Percentiles rank a stretch among this genome's conserved stretches.
Conservation (phyloP, 345 rosid genomes). For the Eucalyptus paniculata region DNA sequence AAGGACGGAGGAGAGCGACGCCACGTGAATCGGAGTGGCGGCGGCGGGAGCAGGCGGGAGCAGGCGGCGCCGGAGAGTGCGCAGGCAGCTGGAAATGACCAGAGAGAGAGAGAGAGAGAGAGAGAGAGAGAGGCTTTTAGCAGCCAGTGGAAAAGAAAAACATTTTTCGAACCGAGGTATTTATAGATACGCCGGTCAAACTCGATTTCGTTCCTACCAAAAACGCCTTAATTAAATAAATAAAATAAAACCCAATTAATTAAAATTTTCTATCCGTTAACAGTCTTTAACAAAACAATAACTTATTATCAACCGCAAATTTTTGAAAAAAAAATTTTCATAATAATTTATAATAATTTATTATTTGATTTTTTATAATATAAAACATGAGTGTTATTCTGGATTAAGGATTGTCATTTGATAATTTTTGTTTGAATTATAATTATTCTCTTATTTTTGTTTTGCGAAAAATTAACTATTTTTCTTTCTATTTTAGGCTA, state of each 20-base stretch:
- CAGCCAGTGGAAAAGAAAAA: neutral
- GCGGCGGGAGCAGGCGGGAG: neutral
- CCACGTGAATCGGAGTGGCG: neutral
- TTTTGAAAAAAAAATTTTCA: too few species aligned
- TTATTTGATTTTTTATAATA: too few species aligned
- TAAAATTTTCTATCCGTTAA: neutral
- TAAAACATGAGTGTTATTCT: too few species aligned
- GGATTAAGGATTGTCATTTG: too few species aligned
- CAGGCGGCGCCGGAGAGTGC: neutral
- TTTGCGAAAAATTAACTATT: rapidly evolving
- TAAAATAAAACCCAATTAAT: neutral
- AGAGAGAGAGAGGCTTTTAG: neutral
- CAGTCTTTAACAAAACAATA: too few species aligned
- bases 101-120: neutral
- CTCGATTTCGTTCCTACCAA: neutral
- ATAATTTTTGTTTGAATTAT: too few species aligned
- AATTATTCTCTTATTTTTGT: too few species aligned
- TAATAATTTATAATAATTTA: too few species aligned
- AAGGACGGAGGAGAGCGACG: neutral
- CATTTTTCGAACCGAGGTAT: neutral
- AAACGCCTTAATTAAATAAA: neutral
- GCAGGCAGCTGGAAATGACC: neutral
- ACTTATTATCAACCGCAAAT: too few species aligned
- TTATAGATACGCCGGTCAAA: neutral
- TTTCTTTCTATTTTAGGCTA: too few species aligned